A percentile compares a stretch with the other conserved stretches of the same genome.
Evolutionary conservation across 768 basidiomycete genomes (phyloP).

Genomic region (Candolleomyces eurysporus): DNA sequence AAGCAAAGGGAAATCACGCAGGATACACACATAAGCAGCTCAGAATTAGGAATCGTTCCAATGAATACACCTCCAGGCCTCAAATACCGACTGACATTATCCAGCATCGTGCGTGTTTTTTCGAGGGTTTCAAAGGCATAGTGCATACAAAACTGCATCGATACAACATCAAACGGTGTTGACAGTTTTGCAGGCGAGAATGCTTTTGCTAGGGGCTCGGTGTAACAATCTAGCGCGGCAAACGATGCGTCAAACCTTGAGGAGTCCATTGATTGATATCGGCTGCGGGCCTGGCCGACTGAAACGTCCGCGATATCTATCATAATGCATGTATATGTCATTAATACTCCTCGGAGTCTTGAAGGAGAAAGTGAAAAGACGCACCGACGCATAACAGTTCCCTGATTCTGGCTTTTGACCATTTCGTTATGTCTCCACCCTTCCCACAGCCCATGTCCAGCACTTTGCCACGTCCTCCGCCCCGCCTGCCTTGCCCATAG

Average conservation of each 20-base stretch:
- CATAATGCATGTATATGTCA: background rate
- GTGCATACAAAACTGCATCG: constrained; percentile 99
- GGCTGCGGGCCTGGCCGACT: constrained; percentile 78
- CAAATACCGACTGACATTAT: constrained; percentile 81
- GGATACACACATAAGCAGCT: constrained; percentile 62
- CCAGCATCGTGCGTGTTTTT: constrained; percentile 89
- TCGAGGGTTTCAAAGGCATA: constrained; percentile 93
- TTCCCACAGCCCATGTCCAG: constrained; percentile 99
- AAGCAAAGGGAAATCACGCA: constrained; percentile 30
- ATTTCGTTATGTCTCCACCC: constrained; percentile 95
- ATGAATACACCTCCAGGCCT: constrained; percentile 87
- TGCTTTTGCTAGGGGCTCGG: constrained; percentile 64
- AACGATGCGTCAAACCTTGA: constrained; percentile 75
- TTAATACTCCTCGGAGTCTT: background rate
- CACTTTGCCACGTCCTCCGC: constrained; percentile 62
- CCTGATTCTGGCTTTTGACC: constrained; percentile 80
- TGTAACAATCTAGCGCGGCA: constrained; percentile 86
- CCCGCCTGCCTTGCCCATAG: constrained; percentile 27
- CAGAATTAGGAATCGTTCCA: constrained; percentile 94
- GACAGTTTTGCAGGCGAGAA: constrained; percentile 60
- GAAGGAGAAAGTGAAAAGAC: constrained; percentile 9
- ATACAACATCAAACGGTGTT: constrained; percentile 87
- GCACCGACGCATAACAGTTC: constrained; percentile 83
- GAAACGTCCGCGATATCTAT: constrained; percentile 89
- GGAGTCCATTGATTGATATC: constrained; percentile 53